Evolutionary conservation across 306 rosid species (phyloP), one percentile per base, ranked within the genome.

Genomic region (Begonia loranthoides): DNA sequence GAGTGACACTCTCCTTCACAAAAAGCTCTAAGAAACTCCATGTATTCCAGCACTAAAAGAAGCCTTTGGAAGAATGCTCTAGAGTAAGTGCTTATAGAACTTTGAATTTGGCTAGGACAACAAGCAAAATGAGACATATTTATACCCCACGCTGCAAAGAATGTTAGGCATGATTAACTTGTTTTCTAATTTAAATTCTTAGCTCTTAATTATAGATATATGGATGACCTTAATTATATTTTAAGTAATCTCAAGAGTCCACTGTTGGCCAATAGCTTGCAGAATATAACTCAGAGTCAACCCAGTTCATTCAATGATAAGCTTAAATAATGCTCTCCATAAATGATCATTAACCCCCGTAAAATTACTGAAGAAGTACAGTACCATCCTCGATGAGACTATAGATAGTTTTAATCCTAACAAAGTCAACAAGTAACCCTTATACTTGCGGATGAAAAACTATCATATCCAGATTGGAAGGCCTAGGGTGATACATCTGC

Each of bases 301-400:
- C 60, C 60, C 44, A 56, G 14, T 44, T 56, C 60, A 56, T 56
- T 49, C 51, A 56, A 56, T 56, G 50, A 56, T 56, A 21, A n/a
- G 22, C 51, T 41, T 43, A 9, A 56, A 19, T 56, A 21, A 44
- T 19, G 15, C 15, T 41, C 10, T 17, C 11, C 19, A 55, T 2
- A 14, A 41, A 55, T 56, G 24, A 19, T 44, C 60, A 43, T 41
- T 41, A 2, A 9, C 11, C 12, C 34, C 58, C 58, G 43, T 56
- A 21, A 44, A 41, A 49, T 19, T 50, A 41, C 28, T 43, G 41
- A 13, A 8, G 2, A 43, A 21, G 13, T 9, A 56, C 3, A 56
- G 45, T 17, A 19, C 14, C 17, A 28, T 28, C 6, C 6, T 28
- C 4, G 36, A 28, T 7, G 36, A 28, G 9, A 28, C 36, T 28